These are phyloP conservation scores for Nigrospora oryzae DNA, from an alignment of 2,329 filamentous ascomycete species.

Conservation along the genomic window DNA sequence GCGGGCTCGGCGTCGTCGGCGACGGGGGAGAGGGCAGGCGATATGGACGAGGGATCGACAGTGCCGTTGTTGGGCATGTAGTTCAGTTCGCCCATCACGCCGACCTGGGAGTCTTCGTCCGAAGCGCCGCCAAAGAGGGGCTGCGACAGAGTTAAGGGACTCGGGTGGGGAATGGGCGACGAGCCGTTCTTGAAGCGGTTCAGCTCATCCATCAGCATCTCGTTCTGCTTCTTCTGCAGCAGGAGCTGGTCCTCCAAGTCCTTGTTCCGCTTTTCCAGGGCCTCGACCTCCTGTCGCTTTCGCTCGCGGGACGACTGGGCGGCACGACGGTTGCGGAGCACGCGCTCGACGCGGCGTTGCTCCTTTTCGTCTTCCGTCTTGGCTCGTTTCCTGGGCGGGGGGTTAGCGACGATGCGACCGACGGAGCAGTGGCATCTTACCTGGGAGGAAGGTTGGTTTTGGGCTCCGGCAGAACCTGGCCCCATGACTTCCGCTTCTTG, in stretches of 20 bases:
- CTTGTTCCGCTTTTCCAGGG: conserved; percentile 67
- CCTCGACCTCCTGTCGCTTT: conserved; percentile 82
- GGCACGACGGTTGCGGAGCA: conserved; percentile 90
- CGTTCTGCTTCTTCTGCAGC: conserved; percentile 47
- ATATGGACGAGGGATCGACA: conserved; percentile 54
- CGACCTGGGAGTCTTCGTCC: conserved; percentile 16
- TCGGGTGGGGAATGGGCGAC: conserved; percentile 31
- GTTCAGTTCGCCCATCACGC: conserved; percentile 35
- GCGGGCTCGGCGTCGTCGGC: conserved; percentile 33
- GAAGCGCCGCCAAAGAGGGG: conserved; percentile 41
- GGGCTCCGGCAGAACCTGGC: conserved; percentile 89
- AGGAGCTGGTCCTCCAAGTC: conserved; percentile 57
- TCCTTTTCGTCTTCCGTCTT: conserved; percentile 99
- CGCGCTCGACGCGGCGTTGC: conserved; percentile 92
- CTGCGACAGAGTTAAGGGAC: conserved; percentile 48
- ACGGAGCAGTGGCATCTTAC: conserved; percentile 32
- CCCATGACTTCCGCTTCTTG: conserved; percentile 99
- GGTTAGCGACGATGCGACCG: conserved; percentile 10
- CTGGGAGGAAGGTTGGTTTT: conserved; percentile 93
- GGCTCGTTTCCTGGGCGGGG: conserved; percentile 67
- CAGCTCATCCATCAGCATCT: conserved; percentile 39
- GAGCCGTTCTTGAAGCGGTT: conserved; percentile 35
- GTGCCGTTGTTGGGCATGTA: conserved; percentile 35
- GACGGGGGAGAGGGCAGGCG: conserved; percentile 46
- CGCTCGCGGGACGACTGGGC: conserved; percentile 95